Percentiles rank a stretch among this genome's conserved stretches.
These are phyloP conservation scores for Trichoderma breve DNA, from an alignment of 2,329 filamentous ascomycete species.

Conservation along the genomic window DNA sequence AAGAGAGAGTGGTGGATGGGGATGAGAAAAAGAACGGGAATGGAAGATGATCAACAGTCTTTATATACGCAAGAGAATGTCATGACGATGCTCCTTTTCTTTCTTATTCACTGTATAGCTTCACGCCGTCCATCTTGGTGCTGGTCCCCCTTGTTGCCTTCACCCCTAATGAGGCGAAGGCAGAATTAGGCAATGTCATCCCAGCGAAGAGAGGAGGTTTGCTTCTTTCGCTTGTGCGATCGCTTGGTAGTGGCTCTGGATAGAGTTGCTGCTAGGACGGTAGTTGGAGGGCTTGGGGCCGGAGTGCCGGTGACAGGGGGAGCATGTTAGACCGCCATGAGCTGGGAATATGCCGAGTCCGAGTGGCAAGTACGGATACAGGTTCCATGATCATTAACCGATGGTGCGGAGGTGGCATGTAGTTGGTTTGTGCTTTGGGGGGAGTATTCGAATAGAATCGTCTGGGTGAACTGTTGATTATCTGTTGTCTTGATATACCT, in stretches of 20 bases:
- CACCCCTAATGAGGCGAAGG: neutral
- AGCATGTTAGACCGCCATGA: neutral
- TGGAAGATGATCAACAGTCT: neutral
- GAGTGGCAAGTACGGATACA: neutral
- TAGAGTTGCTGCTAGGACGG: neutral
- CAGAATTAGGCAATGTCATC: neutral
- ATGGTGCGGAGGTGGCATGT: neutral
- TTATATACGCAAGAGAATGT: conserved; percentile 1
- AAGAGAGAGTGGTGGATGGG: conserved; percentile 1
- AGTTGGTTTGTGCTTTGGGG: neutral
- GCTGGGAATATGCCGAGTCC: neutral
- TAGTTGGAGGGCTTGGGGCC: neutral
- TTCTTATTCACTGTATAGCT: neutral
- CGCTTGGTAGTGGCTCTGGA: neutral
- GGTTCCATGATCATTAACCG: neutral
- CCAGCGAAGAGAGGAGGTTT: neutral
- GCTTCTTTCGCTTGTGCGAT: neutral
- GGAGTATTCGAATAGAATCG: neutral
- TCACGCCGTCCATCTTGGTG: neutral
- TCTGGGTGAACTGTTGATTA: neutral
- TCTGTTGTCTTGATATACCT: neutral
- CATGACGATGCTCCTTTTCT: neutral
- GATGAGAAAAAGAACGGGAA: neutral
- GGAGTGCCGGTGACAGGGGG: neutral
- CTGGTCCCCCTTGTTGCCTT: neutral